phyloP scores from a whole-genome alignment of 1,284 basidiomycete species.

The Sporisorium reilianum region DNA sequence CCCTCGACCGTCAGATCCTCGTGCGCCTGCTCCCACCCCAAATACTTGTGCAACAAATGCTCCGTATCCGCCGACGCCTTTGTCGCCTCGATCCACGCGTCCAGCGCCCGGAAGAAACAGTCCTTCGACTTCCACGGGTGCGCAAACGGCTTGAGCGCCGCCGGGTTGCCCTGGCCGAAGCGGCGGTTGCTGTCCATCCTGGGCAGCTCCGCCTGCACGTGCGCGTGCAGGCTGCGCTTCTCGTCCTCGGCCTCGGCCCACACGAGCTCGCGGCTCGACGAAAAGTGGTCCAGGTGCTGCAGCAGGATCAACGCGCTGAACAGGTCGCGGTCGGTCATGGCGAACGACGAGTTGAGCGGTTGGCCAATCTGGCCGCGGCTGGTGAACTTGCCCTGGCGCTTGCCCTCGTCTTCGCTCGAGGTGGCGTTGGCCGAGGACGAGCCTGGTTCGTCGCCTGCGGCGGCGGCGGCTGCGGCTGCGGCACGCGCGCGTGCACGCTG shows the following conservation, averaged over 20 bases:
- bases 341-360: conserved; percentile 49
- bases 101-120: conserved; percentile 42
- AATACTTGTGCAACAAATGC: conserved; percentile 33
- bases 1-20: conserved; percentile 55
- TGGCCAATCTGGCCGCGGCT: conserved; percentile 49
- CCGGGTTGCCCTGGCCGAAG: conserved; percentile 34
- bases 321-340: conserved; percentile 37
- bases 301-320: conserved; percentile 36
- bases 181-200: conserved; percentile 26
- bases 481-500: conserved; percentile 32
- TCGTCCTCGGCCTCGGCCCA: conserved; percentile 61
- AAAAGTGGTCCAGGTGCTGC: conserved; percentile 23
- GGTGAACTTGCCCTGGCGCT: conserved; percentile 42
- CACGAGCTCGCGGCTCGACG: conserved; percentile 42
- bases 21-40: conserved; percentile 50
- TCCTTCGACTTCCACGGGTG: conserved; percentile 50
- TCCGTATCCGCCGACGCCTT: conserved; percentile 37
- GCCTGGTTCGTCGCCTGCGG: conserved; percentile 3
- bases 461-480: neutral
- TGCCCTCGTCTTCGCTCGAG: conserved; percentile 41
- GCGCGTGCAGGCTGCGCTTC: conserved; percentile 36
- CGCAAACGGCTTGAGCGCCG: conserved; percentile 43
- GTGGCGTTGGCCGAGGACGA: conserved; percentile 18
- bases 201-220: conserved; percentile 14
- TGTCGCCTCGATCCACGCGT: conserved; percentile 37